Conservation (phyloP, 2,329 filamentous ascomycete genomes). For the Westerdykella ornata region DNA sequence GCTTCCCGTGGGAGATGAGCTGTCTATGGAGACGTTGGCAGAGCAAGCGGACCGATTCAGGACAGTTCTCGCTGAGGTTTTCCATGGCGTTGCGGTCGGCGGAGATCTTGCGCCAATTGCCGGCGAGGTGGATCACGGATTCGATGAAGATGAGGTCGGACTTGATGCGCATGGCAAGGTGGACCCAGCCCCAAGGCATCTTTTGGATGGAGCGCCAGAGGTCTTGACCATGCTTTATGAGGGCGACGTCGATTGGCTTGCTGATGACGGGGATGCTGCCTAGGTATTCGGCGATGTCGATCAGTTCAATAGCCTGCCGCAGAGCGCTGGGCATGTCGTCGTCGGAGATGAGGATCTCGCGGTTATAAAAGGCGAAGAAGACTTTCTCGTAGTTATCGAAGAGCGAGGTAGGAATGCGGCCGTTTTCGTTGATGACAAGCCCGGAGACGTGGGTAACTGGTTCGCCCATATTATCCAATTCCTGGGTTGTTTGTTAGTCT, state of each 20-base stretch:
- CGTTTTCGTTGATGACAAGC: conserved; percentile 33
- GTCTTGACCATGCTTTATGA: conserved; percentile 43
- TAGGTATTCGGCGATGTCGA: conserved; percentile 44
- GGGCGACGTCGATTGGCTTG: conserved; percentile 43
- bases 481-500: conserved; percentile 15
- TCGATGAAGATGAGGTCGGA: conserved; percentile 43
- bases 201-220: conserved; percentile 42
- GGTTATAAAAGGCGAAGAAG: conserved; percentile 44
- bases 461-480: conserved; percentile 31
- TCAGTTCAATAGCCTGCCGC: conserved; percentile 37
- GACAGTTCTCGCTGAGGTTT: conserved; percentile 12
- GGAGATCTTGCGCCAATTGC: conserved; percentile 34
- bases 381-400: conserved; percentile 40
- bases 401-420: conserved; percentile 22
- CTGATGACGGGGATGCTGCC: conserved; percentile 39
- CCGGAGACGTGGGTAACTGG: conserved; percentile 13
- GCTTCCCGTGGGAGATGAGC: conserved; percentile 21
- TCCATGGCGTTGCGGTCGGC: conserved; percentile 3
- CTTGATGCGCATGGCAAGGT: conserved; percentile 42
- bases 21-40: conserved; percentile 26
- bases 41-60: conserved; percentile 19
- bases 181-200: conserved; percentile 43
- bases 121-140: conserved; percentile 41
- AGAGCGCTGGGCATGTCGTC: conserved; percentile 37
- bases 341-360: conserved; percentile 38